Conservation (phyloP, 192 early-diverging fungal species). For the Helicostylum pulchrum region DNA sequence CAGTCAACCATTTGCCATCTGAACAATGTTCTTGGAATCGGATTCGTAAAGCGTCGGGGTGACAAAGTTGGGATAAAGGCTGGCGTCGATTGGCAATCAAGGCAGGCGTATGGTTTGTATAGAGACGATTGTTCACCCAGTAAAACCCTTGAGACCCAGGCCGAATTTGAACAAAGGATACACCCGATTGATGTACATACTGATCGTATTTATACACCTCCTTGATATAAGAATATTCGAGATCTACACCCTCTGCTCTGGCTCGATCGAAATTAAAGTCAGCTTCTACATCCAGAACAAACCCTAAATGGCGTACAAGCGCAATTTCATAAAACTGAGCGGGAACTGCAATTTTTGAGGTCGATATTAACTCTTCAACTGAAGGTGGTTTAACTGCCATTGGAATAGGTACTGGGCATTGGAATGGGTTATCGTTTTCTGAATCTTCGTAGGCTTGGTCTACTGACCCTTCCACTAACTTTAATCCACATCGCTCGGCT, state of each 20-base stretch:
- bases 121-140: conserved; percentile 87
- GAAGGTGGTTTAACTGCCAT: conserved; percentile 63
- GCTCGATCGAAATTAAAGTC: conserved; percentile 66
- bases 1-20: conserved; percentile 51
- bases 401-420: conserved; percentile 67
- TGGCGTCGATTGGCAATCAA: conserved; percentile 37
- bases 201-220: conserved; percentile 78
- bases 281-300: conserved; percentile 92
- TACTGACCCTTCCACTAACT: conserved; percentile 85
- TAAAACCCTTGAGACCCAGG: conserved; percentile 67
- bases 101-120: conserved; percentile 53
- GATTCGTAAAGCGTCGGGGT: conserved; percentile 57
- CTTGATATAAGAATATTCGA: conserved; percentile 58
- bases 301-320: conserved; percentile 74
- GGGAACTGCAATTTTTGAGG: conserved; percentile 43
- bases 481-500: conserved; percentile 85
- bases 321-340: conserved; percentile 74
- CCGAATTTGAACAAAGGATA: conserved; percentile 89
- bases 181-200: conserved; percentile 86
- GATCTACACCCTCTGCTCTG: conserved; percentile 39
- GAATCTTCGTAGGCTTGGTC: conserved; percentile 62
- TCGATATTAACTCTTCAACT: conserved; percentile 34
- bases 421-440: conserved; percentile 88
- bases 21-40: conserved; percentile 63
- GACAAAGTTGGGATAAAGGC: conserved; percentile 29